phyloP scores from a whole-genome alignment of 2,329 filamentous ascomycete genomes.

The Aspergillus sp. region DNA sequence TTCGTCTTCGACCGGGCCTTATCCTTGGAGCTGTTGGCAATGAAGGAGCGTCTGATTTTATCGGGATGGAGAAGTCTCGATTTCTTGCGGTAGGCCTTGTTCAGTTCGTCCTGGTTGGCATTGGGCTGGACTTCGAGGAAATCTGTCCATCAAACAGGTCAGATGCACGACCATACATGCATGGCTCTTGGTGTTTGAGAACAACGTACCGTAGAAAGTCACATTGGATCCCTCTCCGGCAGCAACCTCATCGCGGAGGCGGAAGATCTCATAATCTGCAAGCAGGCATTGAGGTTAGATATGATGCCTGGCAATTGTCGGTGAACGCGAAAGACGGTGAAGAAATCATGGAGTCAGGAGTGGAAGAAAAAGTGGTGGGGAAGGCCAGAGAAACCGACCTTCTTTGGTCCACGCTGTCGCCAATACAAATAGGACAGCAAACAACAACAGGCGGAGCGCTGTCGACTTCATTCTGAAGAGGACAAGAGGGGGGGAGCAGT shows the following conservation, averaged over 20 bases:
- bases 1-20: constrained; percentile 52
- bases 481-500: constrained; percentile 20
- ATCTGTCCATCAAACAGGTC: constrained; percentile 45
- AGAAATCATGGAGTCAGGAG: neutral
- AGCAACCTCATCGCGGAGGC: constrained; percentile 82
- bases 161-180: neutral
- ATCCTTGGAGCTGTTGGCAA: constrained; percentile 64
- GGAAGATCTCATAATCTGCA: constrained; percentile 95
- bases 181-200: neutral
- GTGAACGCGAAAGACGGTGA: neutral
- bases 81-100: constrained; percentile 89
- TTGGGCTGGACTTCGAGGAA: constrained; percentile 74
- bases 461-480: constrained; percentile 66
- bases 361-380: neutral
- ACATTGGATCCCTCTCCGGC: constrained; percentile 71
- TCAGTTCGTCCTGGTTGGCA: constrained; percentile 83
- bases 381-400: constrained; percentile 53
- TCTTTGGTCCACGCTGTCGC: constrained; percentile 82
- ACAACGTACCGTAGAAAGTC: constrained; percentile 74
- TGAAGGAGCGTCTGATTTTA: constrained; percentile 85
- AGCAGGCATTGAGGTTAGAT: constrained; percentile 3
- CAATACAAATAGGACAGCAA: constrained; percentile 67
- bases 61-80: constrained; percentile 84
- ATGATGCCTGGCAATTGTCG: neutral
- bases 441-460: constrained; percentile 62